phyloP scores from a whole-genome alignment of 805 yeast species.

The Starmerella potacharoeniae region DNA sequence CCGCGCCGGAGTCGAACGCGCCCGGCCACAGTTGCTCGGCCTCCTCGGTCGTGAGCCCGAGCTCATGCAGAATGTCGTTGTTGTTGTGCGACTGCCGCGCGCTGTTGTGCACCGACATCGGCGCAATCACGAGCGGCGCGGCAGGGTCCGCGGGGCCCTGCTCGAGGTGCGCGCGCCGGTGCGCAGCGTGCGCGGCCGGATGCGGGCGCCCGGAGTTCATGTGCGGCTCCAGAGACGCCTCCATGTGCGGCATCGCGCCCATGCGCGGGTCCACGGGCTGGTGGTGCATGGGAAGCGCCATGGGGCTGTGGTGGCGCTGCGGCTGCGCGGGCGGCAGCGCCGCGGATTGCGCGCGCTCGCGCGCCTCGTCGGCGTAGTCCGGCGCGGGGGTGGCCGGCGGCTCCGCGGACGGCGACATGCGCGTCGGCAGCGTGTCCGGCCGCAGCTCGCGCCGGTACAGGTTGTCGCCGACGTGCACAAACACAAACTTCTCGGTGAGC shows the following conservation, averaged over 20 bases:
- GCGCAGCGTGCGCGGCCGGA: background rate
- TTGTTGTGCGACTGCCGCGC: slow-evolving; percentile 2
- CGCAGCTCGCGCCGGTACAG: slow-evolving; percentile 24
- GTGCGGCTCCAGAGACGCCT: background rate
- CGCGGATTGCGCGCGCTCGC: background rate
- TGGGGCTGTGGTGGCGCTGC: background rate
- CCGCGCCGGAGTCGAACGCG: slow-evolving; percentile 14
- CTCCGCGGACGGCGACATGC: background rate
- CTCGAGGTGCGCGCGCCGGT: background rate
- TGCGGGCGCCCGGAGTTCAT: background rate
- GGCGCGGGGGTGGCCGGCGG: background rate
- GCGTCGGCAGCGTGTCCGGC: slow-evolving; percentile 1
- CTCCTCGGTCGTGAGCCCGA: slow-evolving; percentile 24
- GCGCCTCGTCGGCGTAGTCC: background rate
- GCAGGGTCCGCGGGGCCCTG: background rate
- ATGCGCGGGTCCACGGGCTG: background rate
- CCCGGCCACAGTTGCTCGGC: slow-evolving; percentile 23
- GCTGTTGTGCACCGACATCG: slow-evolving; percentile 25
- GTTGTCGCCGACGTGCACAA: slow-evolving; percentile 29
- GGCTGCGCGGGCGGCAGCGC: background rate
- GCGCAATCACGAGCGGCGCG: slow-evolving; percentile 28
- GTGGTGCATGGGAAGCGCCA: background rate
- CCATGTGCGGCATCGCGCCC: background rate
- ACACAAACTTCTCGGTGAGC: slow-evolving; percentile 22
- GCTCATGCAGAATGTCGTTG: slow-evolving; percentile 17